Evolutionary conservation across 2,329 filamentous ascomycete species (phyloP), one percentile per base, ranked within the genome.

Genomic region (Trichophyton simii): DNA sequence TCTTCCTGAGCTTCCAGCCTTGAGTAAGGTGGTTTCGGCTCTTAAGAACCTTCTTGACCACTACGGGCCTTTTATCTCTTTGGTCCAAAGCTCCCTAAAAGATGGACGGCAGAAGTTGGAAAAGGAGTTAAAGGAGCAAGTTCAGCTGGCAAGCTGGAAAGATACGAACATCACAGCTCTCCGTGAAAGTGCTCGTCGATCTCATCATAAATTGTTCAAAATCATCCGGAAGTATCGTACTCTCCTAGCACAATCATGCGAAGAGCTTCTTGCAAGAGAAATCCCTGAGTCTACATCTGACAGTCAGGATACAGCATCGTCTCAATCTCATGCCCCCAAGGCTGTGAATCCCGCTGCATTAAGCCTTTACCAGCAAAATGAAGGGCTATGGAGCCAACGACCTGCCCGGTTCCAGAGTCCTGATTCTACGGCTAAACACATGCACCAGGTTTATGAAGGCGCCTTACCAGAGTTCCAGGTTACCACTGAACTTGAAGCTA

Each of bases 81-180:
- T 82, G 3, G 83, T 91, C 6, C 75, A 80, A 11, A 86, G 89
- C 64, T 76, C 80, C 0, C 80, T 96, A 41, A 76, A 77, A 20
- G 83, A 83, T 52, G 88, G 86, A n/a, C 84, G 90, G 61, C 77
- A 80, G 5, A 79, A 82, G 0, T 80, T 97, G n/a, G 92, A 97
- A 72, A 96, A 91, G 74, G 85, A 90, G 62, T 89, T 97, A 81
- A 92, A 88, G 71, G 89, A 97, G 67, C 86, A 96, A n/a, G 82
- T 99, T 15, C 84, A 95, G 59, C 78, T 99, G 67, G 91, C 91
- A 6, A 96, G 91, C 73, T 99, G 95, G 95, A 96, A 95, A 72
- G 94, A 99, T 67, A 96, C 89, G 22, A 99, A 97, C 69, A 95
- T 99, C 64, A 87, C 87, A 57, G 89, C 90, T 0, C 78, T 99